Evolutionary conservation across 2,329 filamentous ascomycete genomes (phyloP), one percentile per base, ranked within the genome.

Genomic region (Exophiala alcalophila): DNA sequence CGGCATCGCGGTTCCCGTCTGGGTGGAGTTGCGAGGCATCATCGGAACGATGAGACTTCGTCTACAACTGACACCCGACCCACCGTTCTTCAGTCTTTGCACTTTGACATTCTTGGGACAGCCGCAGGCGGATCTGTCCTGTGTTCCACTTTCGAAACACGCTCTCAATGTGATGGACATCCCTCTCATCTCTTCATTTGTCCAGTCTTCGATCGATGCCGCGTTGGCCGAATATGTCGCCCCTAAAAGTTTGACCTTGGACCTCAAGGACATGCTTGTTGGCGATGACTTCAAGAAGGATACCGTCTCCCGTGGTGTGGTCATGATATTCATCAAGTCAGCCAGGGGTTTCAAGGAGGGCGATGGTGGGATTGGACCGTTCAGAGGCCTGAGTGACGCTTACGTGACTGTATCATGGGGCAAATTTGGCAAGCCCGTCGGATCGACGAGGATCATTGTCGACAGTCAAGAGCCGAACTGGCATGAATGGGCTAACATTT

Each of bases 231-330:
- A 86, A 58, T 88, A 87, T 51, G 84, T 88, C 1, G 84, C 84
- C 0, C 84, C 84, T 0, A 86, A 86, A 65, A 85, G 80, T 41
- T 64, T 87, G 38, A 86, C 84, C 0, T 67, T 88, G 4, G 80
- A 88, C 58, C 66, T 89, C 23, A 85, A 86, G 59, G 82, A 86
- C 47, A 87, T 87, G 80, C 73, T 89, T 9, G 74, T 84, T 5
- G 84, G 84, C 3, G 83, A 86, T 44, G 84, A 88, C 55, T 87
- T 84, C 67, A 88, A 87, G 62, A 86, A 86, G 59, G 83, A 88
- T 49, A 86, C 83, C 0, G 64, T 66, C 20, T 72, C 78, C 2
- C 71, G 77, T 21, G 84, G 84, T 12, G 73, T 86, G 1, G 59
- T 89, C 1, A 72, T 83, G 50, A 72, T 86, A 7, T 74, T 74